Evolutionary conservation across 2,329 filamentous ascomycete genomes (phyloP).

Genomic region (Penicillium psychrosexuale): DNA sequence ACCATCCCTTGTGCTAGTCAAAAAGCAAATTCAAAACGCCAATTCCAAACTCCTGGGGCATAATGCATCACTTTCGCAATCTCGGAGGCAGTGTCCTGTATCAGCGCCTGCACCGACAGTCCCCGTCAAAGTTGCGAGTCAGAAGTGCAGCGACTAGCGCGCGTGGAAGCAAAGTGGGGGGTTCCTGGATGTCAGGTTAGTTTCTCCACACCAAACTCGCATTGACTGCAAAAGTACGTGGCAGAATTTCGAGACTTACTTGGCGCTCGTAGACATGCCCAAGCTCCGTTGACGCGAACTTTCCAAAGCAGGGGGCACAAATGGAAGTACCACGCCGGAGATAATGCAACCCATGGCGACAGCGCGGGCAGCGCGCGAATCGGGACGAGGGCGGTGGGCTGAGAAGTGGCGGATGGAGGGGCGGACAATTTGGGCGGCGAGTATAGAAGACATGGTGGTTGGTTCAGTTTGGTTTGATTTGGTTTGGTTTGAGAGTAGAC

Average conservation of each 20-base stretch:
- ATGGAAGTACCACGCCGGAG: constrained; percentile 45
- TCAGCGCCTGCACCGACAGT: constrained; percentile 16
- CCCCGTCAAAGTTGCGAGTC: not conserved
- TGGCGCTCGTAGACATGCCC: constrained; percentile 38
- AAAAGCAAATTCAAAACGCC: constrained; percentile 11
- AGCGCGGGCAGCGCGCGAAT: constrained; percentile 40
- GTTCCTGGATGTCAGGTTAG: constrained; percentile 26
- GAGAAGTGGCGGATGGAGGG: constrained; percentile 46
- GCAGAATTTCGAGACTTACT: constrained; percentile 29
- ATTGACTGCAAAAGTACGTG: not conserved
- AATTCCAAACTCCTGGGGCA: constrained; percentile 10
- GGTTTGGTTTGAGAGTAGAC: not conserved
- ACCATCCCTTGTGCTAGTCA: not conserved
- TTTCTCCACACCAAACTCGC: constrained; percentile 5
- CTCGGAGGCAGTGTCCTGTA: not conserved
- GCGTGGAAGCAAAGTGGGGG: constrained; percentile 45
- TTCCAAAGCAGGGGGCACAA: constrained; percentile 47
- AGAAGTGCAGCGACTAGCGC: constrained; percentile 24
- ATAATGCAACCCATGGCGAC: constrained; percentile 42
- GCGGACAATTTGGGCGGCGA: constrained; percentile 28
- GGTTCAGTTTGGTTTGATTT: not conserved
- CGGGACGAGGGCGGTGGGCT: constrained; percentile 40
- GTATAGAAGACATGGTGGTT: constrained; percentile 18
- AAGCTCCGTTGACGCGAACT: constrained; percentile 43
- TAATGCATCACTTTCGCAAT: constrained; percentile 15